Percentiles rank a stretch among this genome's conserved stretches.
These are phyloP conservation scores for Boletales sp. DNA, from an alignment of 768 basidiomycete species.

Conservation along the genomic window DNA sequence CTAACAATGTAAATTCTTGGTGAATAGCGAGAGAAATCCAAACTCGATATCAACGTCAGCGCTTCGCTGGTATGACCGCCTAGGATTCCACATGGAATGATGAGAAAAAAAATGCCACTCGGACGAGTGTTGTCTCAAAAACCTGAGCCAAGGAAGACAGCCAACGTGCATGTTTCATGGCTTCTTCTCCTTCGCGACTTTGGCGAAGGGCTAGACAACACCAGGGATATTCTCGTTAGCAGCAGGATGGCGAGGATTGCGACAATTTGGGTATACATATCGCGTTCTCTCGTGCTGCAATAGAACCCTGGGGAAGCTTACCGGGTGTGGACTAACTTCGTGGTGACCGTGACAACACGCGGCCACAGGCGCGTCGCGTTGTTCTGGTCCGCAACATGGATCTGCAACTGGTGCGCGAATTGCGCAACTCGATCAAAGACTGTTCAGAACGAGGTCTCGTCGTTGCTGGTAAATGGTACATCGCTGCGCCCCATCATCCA, in stretches of 20 bases:
- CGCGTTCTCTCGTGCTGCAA: neutral
- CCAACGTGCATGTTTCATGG: slow-evolving; percentile 46
- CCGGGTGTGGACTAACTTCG: neutral
- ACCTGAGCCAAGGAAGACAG: slow-evolving; percentile 95
- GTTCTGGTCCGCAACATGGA: slow-evolving; percentile 34
- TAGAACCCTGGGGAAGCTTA: neutral
- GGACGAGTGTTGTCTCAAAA: slow-evolving; percentile 19
- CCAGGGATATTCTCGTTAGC: slow-evolving; percentile 15
- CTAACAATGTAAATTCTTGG: slow-evolving; percentile 80
- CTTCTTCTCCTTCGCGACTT: slow-evolving; percentile 12
- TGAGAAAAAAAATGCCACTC: neutral
- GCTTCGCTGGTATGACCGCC: slow-evolving; percentile 95
- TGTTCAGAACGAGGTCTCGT: slow-evolving; percentile 70
- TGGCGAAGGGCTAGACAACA: slow-evolving; percentile 11
- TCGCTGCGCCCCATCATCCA: slow-evolving; percentile 7
- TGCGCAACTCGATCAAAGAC: slow-evolving; percentile 63
- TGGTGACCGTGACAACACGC: slow-evolving; percentile 15
- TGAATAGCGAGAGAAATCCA: slow-evolving; percentile 74
- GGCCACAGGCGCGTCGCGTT: neutral
- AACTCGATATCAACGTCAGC: slow-evolving; percentile 60
- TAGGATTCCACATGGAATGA: slow-evolving; percentile 31
- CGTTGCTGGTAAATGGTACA: slow-evolving; percentile 76
- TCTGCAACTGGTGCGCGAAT: slow-evolving; percentile 46
- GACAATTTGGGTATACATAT: slow-evolving; percentile 15
- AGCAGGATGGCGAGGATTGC: slow-evolving; percentile 11